These are phyloP conservation scores for Exophiala sp. DNA, from an alignment of 2,329 filamentous ascomycete genomes.

Conservation along the genomic window DNA sequence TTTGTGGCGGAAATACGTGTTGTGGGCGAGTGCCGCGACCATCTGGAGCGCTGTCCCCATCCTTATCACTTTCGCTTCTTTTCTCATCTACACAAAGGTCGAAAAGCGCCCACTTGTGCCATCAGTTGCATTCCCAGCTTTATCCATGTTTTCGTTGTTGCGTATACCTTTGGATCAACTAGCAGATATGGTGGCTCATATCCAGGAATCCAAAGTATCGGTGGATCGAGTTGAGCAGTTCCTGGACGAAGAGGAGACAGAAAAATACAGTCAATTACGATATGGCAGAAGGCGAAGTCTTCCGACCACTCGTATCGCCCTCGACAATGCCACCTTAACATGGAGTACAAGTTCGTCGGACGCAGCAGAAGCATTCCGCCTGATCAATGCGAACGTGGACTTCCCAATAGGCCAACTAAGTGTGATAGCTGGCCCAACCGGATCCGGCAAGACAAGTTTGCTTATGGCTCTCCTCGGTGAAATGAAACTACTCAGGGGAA, in stretches of 20 bases:
- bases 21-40: constrained; percentile 88
- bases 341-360: constrained; percentile 67
- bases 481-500: constrained; percentile 81
- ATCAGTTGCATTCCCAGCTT: constrained; percentile 90
- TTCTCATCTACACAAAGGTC: constrained; percentile 85
- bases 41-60: constrained; percentile 96
- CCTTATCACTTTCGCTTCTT: constrained; percentile 93
- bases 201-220: constrained; percentile 95
- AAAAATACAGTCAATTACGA: constrained; percentile 84
- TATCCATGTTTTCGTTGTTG: constrained; percentile 92
- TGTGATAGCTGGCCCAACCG: constrained; percentile 87
- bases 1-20: constrained; percentile 75
- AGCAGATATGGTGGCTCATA: constrained; percentile 97
- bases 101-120: constrained; percentile 87
- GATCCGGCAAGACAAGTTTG: constrained; percentile 91
- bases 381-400: constrained; percentile 77
- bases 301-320: constrained; percentile 73
- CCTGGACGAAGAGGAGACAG: constrained; percentile 86
- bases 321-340: constrained; percentile 78
- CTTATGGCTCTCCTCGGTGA: constrained; percentile 95
- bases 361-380: constrained; percentile 70
- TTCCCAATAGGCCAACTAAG: constrained; percentile 87
- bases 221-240: constrained; percentile 96
- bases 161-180: constrained; percentile 91
- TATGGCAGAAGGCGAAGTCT: constrained; percentile 65